These are phyloP conservation scores for Russula compacta DNA, from an alignment of 768 basidiomycete genomes.

Conservation along the genomic window DNA sequence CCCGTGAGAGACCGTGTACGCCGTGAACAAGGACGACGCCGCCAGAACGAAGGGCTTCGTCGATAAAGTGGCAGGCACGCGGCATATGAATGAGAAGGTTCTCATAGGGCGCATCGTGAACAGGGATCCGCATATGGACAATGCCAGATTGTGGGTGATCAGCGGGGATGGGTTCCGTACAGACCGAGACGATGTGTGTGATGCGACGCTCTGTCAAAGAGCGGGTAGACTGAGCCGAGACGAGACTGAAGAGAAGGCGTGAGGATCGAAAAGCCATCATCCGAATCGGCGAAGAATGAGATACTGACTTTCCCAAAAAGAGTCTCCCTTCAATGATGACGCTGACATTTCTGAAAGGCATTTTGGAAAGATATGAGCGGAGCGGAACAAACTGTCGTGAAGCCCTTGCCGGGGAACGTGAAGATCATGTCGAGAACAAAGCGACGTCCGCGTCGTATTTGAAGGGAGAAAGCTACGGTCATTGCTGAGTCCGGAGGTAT, in stretches of 20 bases:
- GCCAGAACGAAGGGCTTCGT: conserved; percentile 18
- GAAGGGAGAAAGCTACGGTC: conserved; percentile 4
- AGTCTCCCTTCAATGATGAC: conserved; percentile 55
- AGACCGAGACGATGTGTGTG: conserved; percentile 69
- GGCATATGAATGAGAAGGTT: conserved; percentile 22
- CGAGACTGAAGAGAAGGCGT: conserved; percentile 35
- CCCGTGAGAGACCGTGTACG: conserved; percentile 20
- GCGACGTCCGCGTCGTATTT: conserved; percentile 10
- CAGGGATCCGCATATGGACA: conserved; percentile 51
- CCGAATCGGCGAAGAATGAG: background rate
- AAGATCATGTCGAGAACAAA: background rate
- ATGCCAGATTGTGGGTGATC: conserved; percentile 63
- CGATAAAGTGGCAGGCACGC: conserved; percentile 19
- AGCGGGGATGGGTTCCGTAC: conserved; percentile 56
- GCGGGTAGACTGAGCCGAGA: conserved; percentile 60
- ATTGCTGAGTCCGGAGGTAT: background rate
- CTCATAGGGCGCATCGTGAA: conserved; percentile 18
- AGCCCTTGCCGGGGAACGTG: background rate
- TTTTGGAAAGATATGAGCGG: conserved; percentile 7
- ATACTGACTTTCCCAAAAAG: conserved; percentile 68
- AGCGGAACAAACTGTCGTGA: background rate
- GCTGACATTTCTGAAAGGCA: conserved; percentile 34
- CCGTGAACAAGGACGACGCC: conserved; percentile 22
- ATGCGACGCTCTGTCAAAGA: conserved; percentile 62
- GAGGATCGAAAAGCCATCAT: background rate